A percentile compares a stretch with the other conserved stretches of the same genome.
These are phyloP conservation scores for Luffa aegyptiaca DNA, from an alignment of 306 rosid genomes.

Conservation along the genomic window DNA sequence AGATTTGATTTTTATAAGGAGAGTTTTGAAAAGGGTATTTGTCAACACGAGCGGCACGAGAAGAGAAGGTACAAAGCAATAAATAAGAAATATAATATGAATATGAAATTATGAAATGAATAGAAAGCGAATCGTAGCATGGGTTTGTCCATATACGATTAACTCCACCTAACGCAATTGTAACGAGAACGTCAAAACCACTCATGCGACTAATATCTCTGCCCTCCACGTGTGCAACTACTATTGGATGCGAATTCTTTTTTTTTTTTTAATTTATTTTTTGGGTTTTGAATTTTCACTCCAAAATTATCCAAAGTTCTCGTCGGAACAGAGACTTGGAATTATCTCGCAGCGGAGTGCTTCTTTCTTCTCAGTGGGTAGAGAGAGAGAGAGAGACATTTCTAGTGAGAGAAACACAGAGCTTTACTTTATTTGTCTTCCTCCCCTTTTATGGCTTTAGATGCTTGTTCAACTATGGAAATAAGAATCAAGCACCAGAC, in stretches of 20 bases:
- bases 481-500: constrained; percentile 10
- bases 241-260: constrained; percentile 11
- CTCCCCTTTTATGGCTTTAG: neutral
- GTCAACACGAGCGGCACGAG: constrained; percentile 1
- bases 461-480: neutral
- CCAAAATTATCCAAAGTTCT: constrained; percentile 15
- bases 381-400: constrained; percentile 14
- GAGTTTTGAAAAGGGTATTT: neutral
- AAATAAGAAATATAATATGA: neutral
- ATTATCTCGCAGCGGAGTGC: constrained; percentile 26
- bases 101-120: neutral
- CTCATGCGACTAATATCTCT: constrained; percentile 12
- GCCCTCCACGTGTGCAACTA: constrained; percentile 23
- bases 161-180: constrained; percentile 4
- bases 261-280: neutral
- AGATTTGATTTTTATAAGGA: neutral
- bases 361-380: constrained; percentile 15
- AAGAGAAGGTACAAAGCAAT: neutral
- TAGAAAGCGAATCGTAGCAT: neutral
- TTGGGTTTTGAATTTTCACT: neutral
- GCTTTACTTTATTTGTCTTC: neutral
- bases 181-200: constrained; percentile 41
- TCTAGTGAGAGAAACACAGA: constrained; percentile 2
- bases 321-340: constrained; percentile 42
- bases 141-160: constrained; percentile 6